These are phyloP conservation scores for Ascobolus immersus DNA, from an alignment of 495 filamentous ascomycete genomes.

Conservation along the genomic window DNA sequence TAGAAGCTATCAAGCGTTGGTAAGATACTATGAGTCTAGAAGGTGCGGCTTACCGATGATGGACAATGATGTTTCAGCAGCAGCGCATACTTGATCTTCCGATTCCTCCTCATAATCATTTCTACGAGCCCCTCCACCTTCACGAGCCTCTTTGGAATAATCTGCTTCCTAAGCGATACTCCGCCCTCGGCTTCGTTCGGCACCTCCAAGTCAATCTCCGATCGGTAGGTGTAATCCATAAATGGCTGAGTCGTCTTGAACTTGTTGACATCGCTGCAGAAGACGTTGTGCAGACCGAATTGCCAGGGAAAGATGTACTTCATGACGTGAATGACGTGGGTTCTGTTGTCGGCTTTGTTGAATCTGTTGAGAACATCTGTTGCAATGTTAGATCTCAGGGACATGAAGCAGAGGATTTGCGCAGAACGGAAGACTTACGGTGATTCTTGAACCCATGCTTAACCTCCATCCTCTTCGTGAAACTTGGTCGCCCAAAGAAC, in stretches of 20 bases:
- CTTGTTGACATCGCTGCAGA: conserved; percentile 37
- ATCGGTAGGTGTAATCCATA: conserved; percentile 60
- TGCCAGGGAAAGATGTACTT: conserved; percentile 87
- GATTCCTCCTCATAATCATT: conserved; percentile 42
- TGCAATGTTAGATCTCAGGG: no score
- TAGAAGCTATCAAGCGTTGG: no score
- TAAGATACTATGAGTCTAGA: no score
- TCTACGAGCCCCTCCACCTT: conserved; percentile 29
- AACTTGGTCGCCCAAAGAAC: no score
- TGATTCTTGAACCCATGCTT: no score
- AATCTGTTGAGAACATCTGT: no score
- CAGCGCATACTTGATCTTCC: conserved; percentile 47
- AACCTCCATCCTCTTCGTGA: no score
- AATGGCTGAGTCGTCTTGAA: conserved; percentile 41
- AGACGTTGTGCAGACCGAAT: conserved; percentile 78
- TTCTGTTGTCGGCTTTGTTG: no score
- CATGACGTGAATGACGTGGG: no score
- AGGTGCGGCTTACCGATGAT: neutral
- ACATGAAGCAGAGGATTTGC: no score
- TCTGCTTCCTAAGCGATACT: conserved; percentile 6
- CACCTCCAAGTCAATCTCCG: conserved; percentile 23
- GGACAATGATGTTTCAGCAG: conserved; percentile 68
- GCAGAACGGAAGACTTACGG: no score
- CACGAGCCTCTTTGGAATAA: conserved; percentile 54
- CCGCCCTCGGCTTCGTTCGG: conserved; percentile 12